Evolutionary conservation across 306 rosid species (phyloP).

Genomic region (Gillenia trifoliata): DNA sequence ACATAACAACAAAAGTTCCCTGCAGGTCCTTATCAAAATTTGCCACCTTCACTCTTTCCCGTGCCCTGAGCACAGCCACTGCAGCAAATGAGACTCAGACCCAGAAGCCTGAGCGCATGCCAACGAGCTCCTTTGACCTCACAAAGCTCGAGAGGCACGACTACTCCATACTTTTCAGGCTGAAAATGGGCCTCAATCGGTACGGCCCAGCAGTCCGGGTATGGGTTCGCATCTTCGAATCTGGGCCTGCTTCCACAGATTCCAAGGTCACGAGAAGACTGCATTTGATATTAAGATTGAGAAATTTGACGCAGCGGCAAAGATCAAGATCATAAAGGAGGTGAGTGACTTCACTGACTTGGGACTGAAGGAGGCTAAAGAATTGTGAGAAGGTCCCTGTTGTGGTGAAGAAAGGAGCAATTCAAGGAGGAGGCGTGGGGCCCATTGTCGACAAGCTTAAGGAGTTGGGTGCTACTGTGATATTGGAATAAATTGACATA

Average conservation of each 20-base stretch:
- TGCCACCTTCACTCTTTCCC: slow-evolving; percentile 16
- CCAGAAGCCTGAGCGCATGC: slow-evolving; percentile 42
- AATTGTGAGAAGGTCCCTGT: slow-evolving; percentile 43
- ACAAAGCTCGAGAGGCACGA: slow-evolving; percentile 42
- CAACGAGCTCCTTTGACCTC: slow-evolving; percentile 35
- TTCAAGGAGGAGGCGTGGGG: slow-evolving; percentile 38
- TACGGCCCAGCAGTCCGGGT: slow-evolving; percentile 45
- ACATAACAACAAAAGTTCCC: slow-evolving; percentile 21
- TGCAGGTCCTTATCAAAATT: slow-evolving; percentile 20
- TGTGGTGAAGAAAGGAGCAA: slow-evolving; percentile 39
- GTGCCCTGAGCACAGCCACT: slow-evolving; percentile 22
- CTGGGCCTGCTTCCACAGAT: slow-evolving; percentile 26
- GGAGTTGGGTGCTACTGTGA: slow-evolving; percentile 24
- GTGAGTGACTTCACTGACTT: slow-evolving; percentile 42
- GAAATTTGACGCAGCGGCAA: slow-evolving; percentile 40
- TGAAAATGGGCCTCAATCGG: slow-evolving; percentile 40
- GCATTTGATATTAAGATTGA: slow-evolving; percentile 43
- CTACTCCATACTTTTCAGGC: slow-evolving; percentile 40
- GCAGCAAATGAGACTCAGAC: slow-evolving; percentile 19
- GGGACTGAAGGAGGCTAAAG: slow-evolving; percentile 51
- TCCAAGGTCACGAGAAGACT: slow-evolving; percentile 37
- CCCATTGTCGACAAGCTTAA: slow-evolving; percentile 40
- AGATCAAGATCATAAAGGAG: slow-evolving; percentile 48
- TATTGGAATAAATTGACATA: background rate
- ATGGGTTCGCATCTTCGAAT: slow-evolving; percentile 19